Percentiles rank a stretch among this genome's conserved stretches.
These are phyloP conservation scores for Aphanomyces euteiches DNA, from an alignment of 352 stramenopile species.

Conservation along the genomic window DNA sequence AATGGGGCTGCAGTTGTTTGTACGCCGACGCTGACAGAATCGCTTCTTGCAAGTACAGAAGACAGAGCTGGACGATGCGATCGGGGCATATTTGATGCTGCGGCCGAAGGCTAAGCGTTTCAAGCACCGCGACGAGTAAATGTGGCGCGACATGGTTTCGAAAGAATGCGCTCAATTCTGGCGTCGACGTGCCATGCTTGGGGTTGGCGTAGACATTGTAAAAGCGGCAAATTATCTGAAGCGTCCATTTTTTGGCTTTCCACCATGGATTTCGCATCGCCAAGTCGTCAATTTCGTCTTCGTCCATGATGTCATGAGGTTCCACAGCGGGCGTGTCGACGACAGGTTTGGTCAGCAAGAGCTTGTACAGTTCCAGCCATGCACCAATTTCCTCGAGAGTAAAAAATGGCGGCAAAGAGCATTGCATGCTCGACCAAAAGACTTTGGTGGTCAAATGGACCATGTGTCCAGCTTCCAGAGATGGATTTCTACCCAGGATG, in stretches of 20 bases:
- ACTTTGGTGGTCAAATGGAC: slow-evolving; percentile 86
- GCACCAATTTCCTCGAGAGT: slow-evolving; percentile 56
- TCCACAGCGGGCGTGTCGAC: slow-evolving; percentile 41
- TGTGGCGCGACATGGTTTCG: slow-evolving; percentile 21
- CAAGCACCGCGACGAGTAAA: slow-evolving; percentile 36
- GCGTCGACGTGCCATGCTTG: slow-evolving; percentile 25
- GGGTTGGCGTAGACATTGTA: slow-evolving; percentile 81
- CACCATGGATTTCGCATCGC: slow-evolving; percentile 75
- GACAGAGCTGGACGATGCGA: slow-evolving; percentile 76
- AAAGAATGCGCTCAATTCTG: slow-evolving; percentile 22
- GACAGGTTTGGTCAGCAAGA: slow-evolving; percentile 56
- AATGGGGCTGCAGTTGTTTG: slow-evolving; percentile 86
- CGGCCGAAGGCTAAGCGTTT: slow-evolving; percentile 69
- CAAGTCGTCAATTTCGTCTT: slow-evolving; percentile 44
- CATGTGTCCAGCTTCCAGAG: slow-evolving; percentile 92
- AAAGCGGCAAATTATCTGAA: slow-evolving; percentile 79
- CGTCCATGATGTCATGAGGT: slow-evolving; percentile 48
- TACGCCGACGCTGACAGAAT: slow-evolving; percentile 80
- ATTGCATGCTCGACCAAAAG: slow-evolving; percentile 86
- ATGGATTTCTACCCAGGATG: slow-evolving; percentile 66
- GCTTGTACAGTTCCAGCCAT: slow-evolving; percentile 60
- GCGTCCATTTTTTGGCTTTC: slow-evolving; percentile 90
- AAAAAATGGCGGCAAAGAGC: slow-evolving; percentile 57
- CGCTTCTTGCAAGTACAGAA: slow-evolving; percentile 66
- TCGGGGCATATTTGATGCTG: slow-evolving; percentile 81